Base-by-base conservation (phyloP, 169 alveolate species). In the Cryptosporidium canis region DNA sequence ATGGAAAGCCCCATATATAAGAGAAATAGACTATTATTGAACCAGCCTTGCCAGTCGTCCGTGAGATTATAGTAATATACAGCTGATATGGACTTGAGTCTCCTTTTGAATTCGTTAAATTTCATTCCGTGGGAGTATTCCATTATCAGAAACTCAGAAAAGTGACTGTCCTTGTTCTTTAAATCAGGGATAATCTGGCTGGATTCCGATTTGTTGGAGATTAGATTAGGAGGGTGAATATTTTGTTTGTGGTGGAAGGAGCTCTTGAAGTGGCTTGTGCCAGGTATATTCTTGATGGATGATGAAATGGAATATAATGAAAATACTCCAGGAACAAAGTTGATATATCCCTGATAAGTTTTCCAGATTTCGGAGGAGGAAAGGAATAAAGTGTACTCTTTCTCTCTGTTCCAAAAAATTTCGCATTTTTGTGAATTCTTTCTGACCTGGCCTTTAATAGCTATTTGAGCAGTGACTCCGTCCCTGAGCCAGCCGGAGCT, bases 31-130 rank as follows among this genome's bases (percentile, higher is more conserved):
- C 72, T 41, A 58, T 77, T 77, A n/a, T 56, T 77, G 24, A 77
- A 77, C 87, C 87, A 77, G 3, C 64, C 72, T 18, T 77, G 64
- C 87, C 87, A 77, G 29, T 77, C 72, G 6, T 71, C 51, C 12
- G 87, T 77, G 14, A 63, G 21, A 45, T 58, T 58, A 27, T 77
- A 77, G 43, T 56, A 58, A 29, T 58, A 44, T 12, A 77, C 87
- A 24, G 87, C 87, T 27, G 87, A 27, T 39, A 29, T 8, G 6
- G 87, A 77, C 45, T 77, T 77, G 16, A 77, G 24, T 37, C 87
- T 45, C 63, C 53, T 56, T 41, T 35, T 35, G 18, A 77, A n/a
- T 16, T 58, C 70, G 21, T 33, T 11, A 21, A 77, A 77, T 18
- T 63, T 55, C 72, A 77, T 58, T 7, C 87, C 87, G 29, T 18